phyloP scores from a whole-genome alignment of 176 grass and related monocot species.

The Lolium perenne region DNA sequence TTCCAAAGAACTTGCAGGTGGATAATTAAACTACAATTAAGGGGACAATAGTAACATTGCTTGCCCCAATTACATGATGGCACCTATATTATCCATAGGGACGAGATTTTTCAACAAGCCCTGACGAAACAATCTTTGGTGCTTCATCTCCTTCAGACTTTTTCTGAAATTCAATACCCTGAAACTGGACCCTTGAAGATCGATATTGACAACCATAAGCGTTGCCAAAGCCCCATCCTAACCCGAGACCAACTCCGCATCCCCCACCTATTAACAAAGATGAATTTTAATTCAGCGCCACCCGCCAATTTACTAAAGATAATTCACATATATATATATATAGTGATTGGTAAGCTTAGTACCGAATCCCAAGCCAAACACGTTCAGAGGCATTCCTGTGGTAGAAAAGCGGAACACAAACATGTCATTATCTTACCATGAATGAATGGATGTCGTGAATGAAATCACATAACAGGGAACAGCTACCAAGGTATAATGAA shows the following conservation, averaged over 20 bases:
- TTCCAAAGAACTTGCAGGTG: conserved; percentile 36
- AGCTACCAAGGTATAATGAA: not conserved
- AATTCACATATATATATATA: not conserved
- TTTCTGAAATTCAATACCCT: conserved; percentile 83
- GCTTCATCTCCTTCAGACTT: conserved; percentile 53
- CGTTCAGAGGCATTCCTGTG: conserved; percentile 86
- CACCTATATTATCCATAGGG: conserved; percentile 50
- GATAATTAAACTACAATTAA: conserved; percentile 36
- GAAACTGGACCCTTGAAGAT: conserved; percentile 86
- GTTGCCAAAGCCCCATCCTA: conserved; percentile 94
- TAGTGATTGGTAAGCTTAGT: conserved; percentile 35
- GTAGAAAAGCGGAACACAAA: conserved; percentile 46
- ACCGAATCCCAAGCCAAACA: conserved; percentile 90
- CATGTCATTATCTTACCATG: conserved; percentile 24
- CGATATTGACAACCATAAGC: conserved; percentile 89
- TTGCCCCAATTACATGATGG: not conserved
- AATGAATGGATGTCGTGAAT: not conserved
- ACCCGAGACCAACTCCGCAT: conserved; percentile 80
- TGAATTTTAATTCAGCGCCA: conserved; percentile 12
- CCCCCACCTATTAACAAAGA: conserved; percentile 71
- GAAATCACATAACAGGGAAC: not conserved
- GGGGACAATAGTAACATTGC: not conserved
- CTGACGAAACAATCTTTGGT: conserved; percentile 32
- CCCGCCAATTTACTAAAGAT: not conserved
- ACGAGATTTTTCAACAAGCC: conserved; percentile 54